Percentiles rank a stretch among this genome's conserved stretches.
Conservation (phyloP, 768 basidiomycete genomes). For the Lanmaoa pseudosensibilis region DNA sequence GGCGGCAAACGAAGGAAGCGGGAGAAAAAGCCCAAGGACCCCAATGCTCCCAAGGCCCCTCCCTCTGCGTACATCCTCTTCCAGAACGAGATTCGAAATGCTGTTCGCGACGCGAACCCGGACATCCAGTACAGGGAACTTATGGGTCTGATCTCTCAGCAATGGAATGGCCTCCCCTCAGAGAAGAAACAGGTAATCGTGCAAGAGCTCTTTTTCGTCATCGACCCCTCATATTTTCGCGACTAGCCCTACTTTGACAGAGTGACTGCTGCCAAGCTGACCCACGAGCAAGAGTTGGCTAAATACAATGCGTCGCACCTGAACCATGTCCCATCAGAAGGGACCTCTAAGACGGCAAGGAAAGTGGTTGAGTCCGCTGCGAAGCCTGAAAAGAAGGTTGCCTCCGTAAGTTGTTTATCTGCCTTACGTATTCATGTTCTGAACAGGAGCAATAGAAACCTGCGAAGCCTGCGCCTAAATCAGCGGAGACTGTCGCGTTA, state of each 20-base stretch:
- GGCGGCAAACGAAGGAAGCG: constrained; percentile 36
- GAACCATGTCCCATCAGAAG: constrained; percentile 48
- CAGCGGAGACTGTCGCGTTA: constrained; percentile 24
- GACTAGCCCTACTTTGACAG: constrained; percentile 35
- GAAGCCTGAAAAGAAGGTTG: constrained; percentile 29
- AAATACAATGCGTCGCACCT: constrained; percentile 60
- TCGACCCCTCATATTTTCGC: background rate
- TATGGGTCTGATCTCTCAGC: constrained; percentile 64
- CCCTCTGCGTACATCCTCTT: constrained; percentile 91
- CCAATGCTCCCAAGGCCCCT: constrained; percentile 92
- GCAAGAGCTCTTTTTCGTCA: background rate
- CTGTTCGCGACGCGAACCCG: constrained; percentile 66
- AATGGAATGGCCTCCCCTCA: constrained; percentile 68
- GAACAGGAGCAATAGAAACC: constrained; percentile 25
- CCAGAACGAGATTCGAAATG: constrained; percentile 85
- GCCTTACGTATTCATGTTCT: constrained; percentile 14
- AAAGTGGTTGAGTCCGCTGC: constrained; percentile 29
- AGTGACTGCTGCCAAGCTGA: constrained; percentile 59
- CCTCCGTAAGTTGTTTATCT: constrained; percentile 19
- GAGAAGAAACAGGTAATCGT: constrained; percentile 72
- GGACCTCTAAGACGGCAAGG: constrained; percentile 36
- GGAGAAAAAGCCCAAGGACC: constrained; percentile 74
- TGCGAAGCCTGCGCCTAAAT: constrained; percentile 25
- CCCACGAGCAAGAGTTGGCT: constrained; percentile 62
- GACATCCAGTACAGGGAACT: constrained; percentile 69